A percentile compares a stretch with the other conserved stretches of the same genome.
phyloP scores from a whole-genome alignment of 768 basidiomycete species.

The Russula sp. region DNA sequence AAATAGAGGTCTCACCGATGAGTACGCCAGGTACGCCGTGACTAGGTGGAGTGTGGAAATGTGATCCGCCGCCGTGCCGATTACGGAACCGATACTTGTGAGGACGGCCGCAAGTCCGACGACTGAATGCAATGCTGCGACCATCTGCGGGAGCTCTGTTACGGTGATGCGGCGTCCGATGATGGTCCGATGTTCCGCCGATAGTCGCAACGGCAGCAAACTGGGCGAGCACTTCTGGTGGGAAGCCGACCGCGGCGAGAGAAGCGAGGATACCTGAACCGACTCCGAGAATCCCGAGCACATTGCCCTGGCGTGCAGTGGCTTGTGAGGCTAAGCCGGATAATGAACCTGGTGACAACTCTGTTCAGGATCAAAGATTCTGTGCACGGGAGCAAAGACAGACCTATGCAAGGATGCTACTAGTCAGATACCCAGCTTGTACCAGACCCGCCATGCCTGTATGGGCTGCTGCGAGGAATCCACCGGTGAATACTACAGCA shows the following conservation, averaged over 20 bases:
- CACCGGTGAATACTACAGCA: conserved; percentile 77
- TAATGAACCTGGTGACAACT: conserved; percentile 54
- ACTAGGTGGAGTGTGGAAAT: conserved; percentile 71
- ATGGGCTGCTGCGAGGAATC: conserved; percentile 76
- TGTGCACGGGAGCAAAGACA: conserved; percentile 10
- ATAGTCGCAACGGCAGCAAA: conserved; percentile 73
- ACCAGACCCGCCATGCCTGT: conserved; percentile 84
- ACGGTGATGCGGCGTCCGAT: conserved; percentile 83
- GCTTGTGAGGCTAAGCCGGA: conserved; percentile 76
- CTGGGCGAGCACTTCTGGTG: conserved; percentile 68
- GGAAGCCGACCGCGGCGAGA: conserved; percentile 78
- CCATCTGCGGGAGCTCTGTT: conserved; percentile 85
- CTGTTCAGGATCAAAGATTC: background rate
- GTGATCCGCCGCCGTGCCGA: conserved; percentile 61
- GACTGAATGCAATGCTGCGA: conserved; percentile 78
- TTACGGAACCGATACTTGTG: conserved; percentile 79
- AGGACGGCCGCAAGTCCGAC: conserved; percentile 88
- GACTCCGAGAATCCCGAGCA: conserved; percentile 84
- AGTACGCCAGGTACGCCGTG: conserved; percentile 80
- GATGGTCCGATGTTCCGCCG: conserved; percentile 70
- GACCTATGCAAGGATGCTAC: conserved; percentile 86
- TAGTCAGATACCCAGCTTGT: conserved; percentile 83
- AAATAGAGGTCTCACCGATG: conserved; percentile 52
- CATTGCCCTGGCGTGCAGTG: conserved; percentile 85
- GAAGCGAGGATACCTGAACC: conserved; percentile 78